A percentile compares a stretch with the other conserved stretches of the same genome.
These are phyloP conservation scores for Blastobotrys petasosporus DNA, from an alignment of 1,139 yeast species.

Conservation along the genomic window DNA sequence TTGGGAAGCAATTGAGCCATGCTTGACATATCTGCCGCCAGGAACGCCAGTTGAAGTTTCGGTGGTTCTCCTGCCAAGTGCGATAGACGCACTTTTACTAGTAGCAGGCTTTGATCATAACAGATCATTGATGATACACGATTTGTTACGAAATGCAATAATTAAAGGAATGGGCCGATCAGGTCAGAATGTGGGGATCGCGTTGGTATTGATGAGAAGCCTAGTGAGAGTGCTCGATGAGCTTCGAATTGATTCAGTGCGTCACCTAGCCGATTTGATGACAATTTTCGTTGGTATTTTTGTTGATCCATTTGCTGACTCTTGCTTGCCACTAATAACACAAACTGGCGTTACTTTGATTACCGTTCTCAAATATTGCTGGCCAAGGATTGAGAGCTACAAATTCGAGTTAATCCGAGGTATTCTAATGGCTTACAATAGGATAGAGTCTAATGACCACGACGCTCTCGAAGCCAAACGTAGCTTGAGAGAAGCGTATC, in stretches of 20 bases:
- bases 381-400: slow-evolving; percentile 33
- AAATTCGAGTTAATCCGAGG: slow-evolving; percentile 35
- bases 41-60: slow-evolving; percentile 13
- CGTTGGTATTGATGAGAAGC: slow-evolving; percentile 16
- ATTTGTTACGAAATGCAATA: slow-evolving; percentile 26
- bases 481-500: too few species aligned
- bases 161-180: slow-evolving; percentile 26
- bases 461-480: too few species aligned
- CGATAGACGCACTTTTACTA: slow-evolving; percentile 16
- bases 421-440: slow-evolving; percentile 25
- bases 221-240: slow-evolving; percentile 13
- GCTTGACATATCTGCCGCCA: slow-evolving; percentile 25
- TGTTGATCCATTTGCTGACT: slow-evolving; percentile 32
- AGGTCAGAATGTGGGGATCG: slow-evolving; percentile 21
- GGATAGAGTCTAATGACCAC: slow-evolving; percentile 12
- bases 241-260: slow-evolving; percentile 19
- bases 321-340: slow-evolving; percentile 22
- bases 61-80: slow-evolving; percentile 9
- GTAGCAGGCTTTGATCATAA: slow-evolving; percentile 19
- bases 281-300: slow-evolving; percentile 24
- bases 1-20: slow-evolving; percentile 33
- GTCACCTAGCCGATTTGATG: slow-evolving; percentile 26
- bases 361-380: slow-evolving; percentile 25
- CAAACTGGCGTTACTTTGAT: slow-evolving; percentile 23
- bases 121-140: slow-evolving; percentile 19